phyloP scores from a whole-genome alignment of 345 rosid species.

The Triadica sebifera region DNA sequence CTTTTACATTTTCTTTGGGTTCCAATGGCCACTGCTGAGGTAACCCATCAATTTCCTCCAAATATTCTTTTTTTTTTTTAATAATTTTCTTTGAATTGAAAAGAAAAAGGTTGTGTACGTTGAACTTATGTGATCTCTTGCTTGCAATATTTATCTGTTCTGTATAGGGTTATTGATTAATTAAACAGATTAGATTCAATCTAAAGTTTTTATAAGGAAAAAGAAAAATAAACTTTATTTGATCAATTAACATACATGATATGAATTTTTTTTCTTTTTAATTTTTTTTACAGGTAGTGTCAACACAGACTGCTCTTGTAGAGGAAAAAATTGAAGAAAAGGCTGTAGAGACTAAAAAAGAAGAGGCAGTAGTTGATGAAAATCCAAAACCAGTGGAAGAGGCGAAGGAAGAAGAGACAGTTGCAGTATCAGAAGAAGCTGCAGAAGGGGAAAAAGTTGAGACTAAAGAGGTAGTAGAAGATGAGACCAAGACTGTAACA shows the following conservation, averaged over 20 bases:
- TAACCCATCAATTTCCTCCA: slow-evolving; percentile 8
- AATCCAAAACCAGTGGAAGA: too few relatives aligned
- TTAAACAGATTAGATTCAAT: too few relatives aligned
- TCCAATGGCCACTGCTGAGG: slow-evolving; percentile 66
- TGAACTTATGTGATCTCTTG: too few relatives aligned
- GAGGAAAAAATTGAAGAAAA: slow-evolving; percentile 44
- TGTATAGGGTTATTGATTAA: too few relatives aligned
- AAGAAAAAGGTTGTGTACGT: too few relatives aligned
- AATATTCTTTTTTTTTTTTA: not conserved
- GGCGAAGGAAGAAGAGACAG: slow-evolving; percentile 13
- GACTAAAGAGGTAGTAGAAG: slow-evolving; percentile 26
- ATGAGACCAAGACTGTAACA: slow-evolving; percentile 31
- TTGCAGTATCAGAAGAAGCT: not conserved
- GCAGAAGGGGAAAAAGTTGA: slow-evolving; percentile 25
- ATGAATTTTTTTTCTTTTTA: not conserved
- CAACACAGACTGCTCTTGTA: slow-evolving; percentile 39
- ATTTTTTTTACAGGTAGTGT: slow-evolving; percentile 40
- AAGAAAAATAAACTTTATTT: too few relatives aligned
- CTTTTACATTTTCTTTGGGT: slow-evolving; percentile 1
- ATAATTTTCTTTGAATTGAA: too few relatives aligned
- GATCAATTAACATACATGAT: not conserved
- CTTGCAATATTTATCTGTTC: too few relatives aligned
- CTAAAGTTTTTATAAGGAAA: too few relatives aligned
- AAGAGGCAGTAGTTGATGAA: slow-evolving; percentile 11
- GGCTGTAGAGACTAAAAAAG: slow-evolving; percentile 22